Evolutionary conservation across 164 flowering plant species (phyloP).

Genomic region (Amborella trichopoda): DNA sequence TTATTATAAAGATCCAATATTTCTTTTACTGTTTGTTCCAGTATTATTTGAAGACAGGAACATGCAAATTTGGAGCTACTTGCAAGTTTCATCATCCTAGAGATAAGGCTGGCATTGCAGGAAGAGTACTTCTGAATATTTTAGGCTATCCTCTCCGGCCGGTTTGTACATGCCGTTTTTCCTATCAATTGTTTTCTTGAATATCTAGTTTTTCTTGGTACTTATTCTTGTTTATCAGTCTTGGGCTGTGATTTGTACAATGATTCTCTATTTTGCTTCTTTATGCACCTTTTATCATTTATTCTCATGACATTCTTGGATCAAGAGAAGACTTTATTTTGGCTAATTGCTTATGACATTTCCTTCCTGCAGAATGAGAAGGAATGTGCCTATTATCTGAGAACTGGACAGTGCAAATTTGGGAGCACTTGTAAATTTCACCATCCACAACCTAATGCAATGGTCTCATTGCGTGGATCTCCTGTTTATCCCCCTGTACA

Average conservation of each 20-base stretch:
- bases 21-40: conserved; percentile 17
- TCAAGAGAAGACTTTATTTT: too few relatives aligned
- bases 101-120: conserved; percentile 89
- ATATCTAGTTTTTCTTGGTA: too few relatives aligned
- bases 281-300: too few relatives aligned
- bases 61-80: conserved; percentile 95
- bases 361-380: conserved; percentile 50
- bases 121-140: conserved; percentile 65
- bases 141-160: conserved; percentile 95
- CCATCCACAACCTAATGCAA: conserved; percentile 85
- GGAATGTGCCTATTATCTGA: conserved; percentile 88
- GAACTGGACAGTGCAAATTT: conserved; percentile 95
- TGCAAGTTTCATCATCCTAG: conserved; percentile 98
- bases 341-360: conserved; percentile 2
- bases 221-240: too few relatives aligned
- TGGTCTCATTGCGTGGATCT: conserved; percentile 75
- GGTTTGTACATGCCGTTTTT: conserved; percentile 31
- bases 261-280: too few relatives aligned
- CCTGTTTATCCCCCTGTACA: conserved; percentile 66
- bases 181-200: too few relatives aligned
- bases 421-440: conserved; percentile 90
- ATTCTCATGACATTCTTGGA: too few relatives aligned
- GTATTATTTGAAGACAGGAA: conserved; percentile 92
- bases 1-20: background rate
- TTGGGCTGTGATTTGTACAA: too few relatives aligned